Conservation (phyloP, 768 basidiomycete species). For the Naganishia friedmannii region DNA sequence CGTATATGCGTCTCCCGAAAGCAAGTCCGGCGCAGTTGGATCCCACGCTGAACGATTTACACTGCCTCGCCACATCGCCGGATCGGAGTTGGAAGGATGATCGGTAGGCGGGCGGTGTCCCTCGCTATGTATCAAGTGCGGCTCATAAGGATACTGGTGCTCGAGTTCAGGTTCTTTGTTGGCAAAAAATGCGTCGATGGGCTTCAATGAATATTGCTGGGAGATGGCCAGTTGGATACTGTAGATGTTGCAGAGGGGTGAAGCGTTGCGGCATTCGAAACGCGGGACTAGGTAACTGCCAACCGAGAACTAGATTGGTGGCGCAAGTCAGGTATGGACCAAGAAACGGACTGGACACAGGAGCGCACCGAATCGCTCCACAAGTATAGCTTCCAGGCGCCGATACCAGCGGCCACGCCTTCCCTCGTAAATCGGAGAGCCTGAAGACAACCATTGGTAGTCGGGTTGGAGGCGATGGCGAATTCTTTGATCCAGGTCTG, state of each 20-base stretch:
- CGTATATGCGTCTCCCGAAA: background rate
- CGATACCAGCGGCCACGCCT: background rate
- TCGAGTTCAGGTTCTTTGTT: background rate
- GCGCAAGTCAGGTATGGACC: no score
- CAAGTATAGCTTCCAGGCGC: background rate
- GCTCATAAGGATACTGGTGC: background rate
- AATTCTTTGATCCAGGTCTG: slow-evolving; percentile 3
- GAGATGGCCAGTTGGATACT: background rate
- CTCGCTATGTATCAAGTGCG: background rate
- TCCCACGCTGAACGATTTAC: background rate
- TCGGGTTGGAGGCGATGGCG: background rate
- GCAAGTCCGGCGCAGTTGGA: background rate
- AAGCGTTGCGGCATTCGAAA: background rate
- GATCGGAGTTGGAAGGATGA: background rate
- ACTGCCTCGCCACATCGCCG: background rate
- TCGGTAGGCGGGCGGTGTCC: background rate
- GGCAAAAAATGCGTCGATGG: background rate
- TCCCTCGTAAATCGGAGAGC: background rate
- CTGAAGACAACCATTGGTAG: background rate
- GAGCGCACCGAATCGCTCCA: background rate
- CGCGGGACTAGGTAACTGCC: background rate
- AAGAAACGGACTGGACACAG: no score
- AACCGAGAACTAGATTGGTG: background rate
- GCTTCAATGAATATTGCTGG: background rate
- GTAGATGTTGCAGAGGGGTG: background rate